These are phyloP conservation scores for Excoecaria agallocha DNA, from an alignment of 345 rosid genomes.

Conservation along the genomic window DNA sequence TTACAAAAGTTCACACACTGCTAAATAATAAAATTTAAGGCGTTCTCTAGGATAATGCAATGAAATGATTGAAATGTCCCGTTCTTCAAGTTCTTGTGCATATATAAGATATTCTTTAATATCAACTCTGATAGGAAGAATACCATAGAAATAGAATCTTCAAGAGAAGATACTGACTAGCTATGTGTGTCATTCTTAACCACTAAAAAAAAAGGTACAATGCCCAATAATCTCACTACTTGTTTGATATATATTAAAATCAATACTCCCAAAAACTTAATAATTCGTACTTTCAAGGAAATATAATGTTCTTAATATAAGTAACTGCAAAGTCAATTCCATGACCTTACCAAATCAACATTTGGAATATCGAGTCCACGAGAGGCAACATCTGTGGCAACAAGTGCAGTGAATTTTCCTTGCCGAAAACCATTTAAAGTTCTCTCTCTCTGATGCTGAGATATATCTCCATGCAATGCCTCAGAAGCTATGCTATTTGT, in stretches of 20 bases:
- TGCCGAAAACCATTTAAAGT: slow-evolving; percentile 87
- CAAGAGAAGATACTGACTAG: not conserved
- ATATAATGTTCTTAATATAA: not conserved
- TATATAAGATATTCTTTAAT: not conserved
- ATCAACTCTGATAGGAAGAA: not conserved
- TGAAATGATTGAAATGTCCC: not conserved
- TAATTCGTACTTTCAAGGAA: not conserved
- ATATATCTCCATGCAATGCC: slow-evolving; percentile 97
- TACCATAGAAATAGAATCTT: too few species aligned
- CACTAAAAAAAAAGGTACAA: not conserved
- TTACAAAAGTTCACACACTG: not conserved
- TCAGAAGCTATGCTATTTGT: slow-evolving; percentile 85
- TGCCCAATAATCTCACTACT: not conserved
- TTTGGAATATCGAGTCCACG: slow-evolving; percentile 99
- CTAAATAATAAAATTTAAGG: slow-evolving; percentile 1
- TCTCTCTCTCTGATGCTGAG: slow-evolving; percentile 99
- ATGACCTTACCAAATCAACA: slow-evolving; percentile 75
- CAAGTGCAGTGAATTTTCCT: slow-evolving; percentile 96
- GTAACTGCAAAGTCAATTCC: not conserved
- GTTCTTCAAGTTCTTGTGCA: not conserved
- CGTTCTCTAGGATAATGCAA: not conserved
- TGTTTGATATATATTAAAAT: not conserved
- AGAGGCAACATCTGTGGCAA: slow-evolving; percentile 96
- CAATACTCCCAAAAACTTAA: not conserved
- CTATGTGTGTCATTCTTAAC: not conserved